Evolutionary conservation across 768 basidiomycete genomes (phyloP).

Genomic region (Hericium alpestre): DNA sequence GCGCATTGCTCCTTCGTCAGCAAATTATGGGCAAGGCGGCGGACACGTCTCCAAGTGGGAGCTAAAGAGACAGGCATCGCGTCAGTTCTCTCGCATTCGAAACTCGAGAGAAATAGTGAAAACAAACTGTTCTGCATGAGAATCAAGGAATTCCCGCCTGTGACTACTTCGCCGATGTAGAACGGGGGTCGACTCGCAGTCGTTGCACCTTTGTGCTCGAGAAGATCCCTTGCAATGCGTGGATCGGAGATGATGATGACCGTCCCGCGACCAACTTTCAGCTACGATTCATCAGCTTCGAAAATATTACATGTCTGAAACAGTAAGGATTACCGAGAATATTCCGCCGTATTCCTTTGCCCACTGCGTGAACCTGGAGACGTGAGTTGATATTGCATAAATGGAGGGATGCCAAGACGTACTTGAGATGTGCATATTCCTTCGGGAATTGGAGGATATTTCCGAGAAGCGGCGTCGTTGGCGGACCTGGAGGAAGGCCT

Average conservation of each 20-base stretch:
- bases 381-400: neutral
- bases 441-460: neutral
- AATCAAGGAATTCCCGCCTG: neutral
- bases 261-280: neutral
- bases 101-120: neutral
- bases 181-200: neutral
- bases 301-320: neutral
- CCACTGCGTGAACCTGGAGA: neutral
- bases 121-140: neutral
- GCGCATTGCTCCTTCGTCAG: neutral
- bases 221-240: neutral
- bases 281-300: neutral
- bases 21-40: neutral
- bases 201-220: neutral
- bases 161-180: neutral
- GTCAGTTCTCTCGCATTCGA: too few relatives aligned
- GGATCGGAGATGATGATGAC: neutral
- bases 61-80: neutral
- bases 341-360: neutral
- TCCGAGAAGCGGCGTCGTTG: neutral
- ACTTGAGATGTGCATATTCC: neutral
- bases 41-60: neutral
- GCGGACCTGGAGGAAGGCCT: neutral
- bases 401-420: neutral
- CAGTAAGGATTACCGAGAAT: neutral